These are phyloP conservation scores for Coemansia reversa DNA, from an alignment of 192 early-diverging fungal genomes.

Conservation along the genomic window DNA sequence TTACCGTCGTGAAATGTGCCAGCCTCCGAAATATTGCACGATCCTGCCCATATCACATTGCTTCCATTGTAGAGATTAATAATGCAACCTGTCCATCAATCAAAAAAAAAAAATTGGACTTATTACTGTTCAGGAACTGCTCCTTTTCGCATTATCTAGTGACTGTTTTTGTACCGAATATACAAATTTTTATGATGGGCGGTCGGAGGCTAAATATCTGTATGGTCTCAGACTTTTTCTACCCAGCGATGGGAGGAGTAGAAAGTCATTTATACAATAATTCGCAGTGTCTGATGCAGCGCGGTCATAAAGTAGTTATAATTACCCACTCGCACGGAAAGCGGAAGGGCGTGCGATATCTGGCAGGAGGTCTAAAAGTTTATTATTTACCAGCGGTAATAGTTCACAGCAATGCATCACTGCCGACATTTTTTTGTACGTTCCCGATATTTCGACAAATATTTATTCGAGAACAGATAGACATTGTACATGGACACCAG, in stretches of 20 bases:
- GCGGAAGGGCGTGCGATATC: constrained; percentile 81
- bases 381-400: constrained; percentile 90
- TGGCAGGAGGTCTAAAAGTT: constrained; percentile 91
- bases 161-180: neutral
- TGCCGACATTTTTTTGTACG: constrained; percentile 88
- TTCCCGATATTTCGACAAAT: constrained; percentile 94
- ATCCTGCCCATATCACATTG: too few species aligned
- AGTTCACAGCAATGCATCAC: constrained; percentile 80
- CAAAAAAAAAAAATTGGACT: too few species aligned
- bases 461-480: constrained; percentile 83
- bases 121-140: too few species aligned
- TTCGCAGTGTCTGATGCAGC: constrained; percentile 81
- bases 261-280: constrained; percentile 92
- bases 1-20: too few species aligned
- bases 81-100: too few species aligned
- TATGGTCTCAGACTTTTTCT: constrained; percentile 98
- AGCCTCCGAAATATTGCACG: too few species aligned
- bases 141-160: neutral
- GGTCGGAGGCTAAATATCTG: constrained; percentile 49
- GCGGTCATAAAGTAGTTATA: constrained; percentile 95
- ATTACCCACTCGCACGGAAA: constrained; percentile 88
- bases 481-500: constrained; percentile 95
- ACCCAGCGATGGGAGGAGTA: constrained; percentile 94
- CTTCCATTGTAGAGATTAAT: too few species aligned
- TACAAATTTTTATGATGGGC: neutral